Evolutionary conservation across 306 rosid species (phyloP).

Genomic region (Corylus avellana): DNA sequence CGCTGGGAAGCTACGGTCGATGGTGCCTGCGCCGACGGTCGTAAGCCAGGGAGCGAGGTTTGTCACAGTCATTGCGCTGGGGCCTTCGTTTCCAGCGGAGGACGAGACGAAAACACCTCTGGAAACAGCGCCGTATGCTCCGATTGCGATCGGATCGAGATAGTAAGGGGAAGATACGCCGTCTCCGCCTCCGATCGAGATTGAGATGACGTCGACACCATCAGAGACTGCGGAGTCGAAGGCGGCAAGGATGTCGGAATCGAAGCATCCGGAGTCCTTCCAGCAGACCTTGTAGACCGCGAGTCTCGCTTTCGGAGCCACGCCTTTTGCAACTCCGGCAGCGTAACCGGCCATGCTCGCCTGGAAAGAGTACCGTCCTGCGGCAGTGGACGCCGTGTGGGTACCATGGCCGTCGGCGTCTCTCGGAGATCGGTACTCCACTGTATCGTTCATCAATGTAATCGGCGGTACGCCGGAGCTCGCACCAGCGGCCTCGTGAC

Average conservation of each 20-base stretch:
- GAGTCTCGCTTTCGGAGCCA: constrained; percentile 83
- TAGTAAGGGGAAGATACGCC: constrained; percentile 76
- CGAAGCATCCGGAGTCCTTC: constrained; percentile 83
- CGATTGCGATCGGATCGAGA: constrained; percentile 88
- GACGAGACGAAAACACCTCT: constrained; percentile 76
- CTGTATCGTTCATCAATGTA: constrained; percentile 58
- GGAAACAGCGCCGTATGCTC: constrained; percentile 77
- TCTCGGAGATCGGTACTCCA: constrained; percentile 79
- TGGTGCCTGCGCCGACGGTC: constrained; percentile 89
- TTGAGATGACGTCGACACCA: constrained; percentile 82
- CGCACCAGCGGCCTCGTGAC: constrained; percentile 60
- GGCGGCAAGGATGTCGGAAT: constrained; percentile 80
- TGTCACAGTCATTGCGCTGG: constrained; percentile 77
- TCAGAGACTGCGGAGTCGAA: constrained; percentile 73
- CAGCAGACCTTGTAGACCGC: constrained; percentile 92
- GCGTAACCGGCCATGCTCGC: constrained; percentile 89
- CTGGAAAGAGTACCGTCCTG: constrained; percentile 63
- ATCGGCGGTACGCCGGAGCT: constrained; percentile 38
- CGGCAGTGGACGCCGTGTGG: constrained; percentile 91
- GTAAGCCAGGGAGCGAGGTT: constrained; percentile 85
- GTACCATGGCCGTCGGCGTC: constrained; percentile 96
- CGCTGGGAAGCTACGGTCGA: constrained; percentile 84
- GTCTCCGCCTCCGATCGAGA: constrained; percentile 85
- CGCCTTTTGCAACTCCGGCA: constrained; percentile 78
- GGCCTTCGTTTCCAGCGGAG: constrained; percentile 86